Evolutionary conservation across 176 grass and related monocot genomes (phyloP), one percentile per base, ranked within the genome.

Genomic region (Themeda triandra): DNA sequence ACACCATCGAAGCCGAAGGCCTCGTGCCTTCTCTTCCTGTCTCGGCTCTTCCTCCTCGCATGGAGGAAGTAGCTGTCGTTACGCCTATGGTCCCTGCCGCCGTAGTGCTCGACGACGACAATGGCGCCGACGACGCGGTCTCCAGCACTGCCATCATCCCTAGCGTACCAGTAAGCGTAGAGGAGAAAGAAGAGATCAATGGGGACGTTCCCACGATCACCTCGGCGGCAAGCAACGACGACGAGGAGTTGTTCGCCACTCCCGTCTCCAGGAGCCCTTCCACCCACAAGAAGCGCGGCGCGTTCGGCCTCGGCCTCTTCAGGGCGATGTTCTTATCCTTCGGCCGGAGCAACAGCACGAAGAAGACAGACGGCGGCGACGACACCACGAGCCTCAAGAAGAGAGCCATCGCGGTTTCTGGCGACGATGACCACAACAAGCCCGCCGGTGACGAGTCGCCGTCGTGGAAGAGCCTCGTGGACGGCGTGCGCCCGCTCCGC

Each of bases 401-500:
- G 48, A 62, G 72, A 0, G 6, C 23, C 30, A 3, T 5, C 19
- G 35, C 9, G 4, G 27, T 2, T 19, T 17, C 3, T 13, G 25
- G 0, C 6, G 13, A 1, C n/a, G n/a, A n/a, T n/a, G n/a, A n/a
- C n/a, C n/a, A n/a, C n/a, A n/a, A n/a, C 4, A 17, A 6, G 1
- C 33, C 35, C 10, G 63, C 10, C 44, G 67, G 23, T 24, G 75
- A 73, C n/a, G n/a, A 25, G n/a, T 63, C 71, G 23, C 11, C 75
- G 53, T 70, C 77, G 58, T 90, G 90, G 90, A 92, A 83, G 82
- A 56, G 36, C 79, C 35, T 95, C 36, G 76, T 95, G 9, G 82
- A 81, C 25, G 86, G 82, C 31, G 84, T 92, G 56, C 93, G 90
- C 23, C 93, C 90, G 13, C 80, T 95, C 56, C 85, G 85, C 54